A percentile compares a stretch with the other conserved stretches of the same genome.
These are phyloP conservation scores for Colletotrichum neosansevieriae DNA, from an alignment of 2,329 filamentous ascomycete genomes.

Conservation along the genomic window DNA sequence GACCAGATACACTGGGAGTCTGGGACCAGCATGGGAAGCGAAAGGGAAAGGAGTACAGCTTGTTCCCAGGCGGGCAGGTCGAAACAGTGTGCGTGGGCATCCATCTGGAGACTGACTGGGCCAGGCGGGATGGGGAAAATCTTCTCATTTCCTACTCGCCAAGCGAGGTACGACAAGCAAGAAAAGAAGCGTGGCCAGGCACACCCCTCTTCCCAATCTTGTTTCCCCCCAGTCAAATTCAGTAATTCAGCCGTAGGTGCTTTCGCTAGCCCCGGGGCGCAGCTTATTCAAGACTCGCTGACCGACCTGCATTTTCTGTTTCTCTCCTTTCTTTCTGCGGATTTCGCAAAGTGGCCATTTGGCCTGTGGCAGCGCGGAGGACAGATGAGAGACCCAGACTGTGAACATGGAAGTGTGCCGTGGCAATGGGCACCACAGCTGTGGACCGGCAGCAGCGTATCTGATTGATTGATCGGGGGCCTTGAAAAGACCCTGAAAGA, in stretches of 20 bases:
- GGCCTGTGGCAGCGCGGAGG: neutral
- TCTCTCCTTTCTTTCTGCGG: neutral
- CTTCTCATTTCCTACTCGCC: constrained; percentile 18
- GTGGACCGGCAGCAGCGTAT: constrained; percentile 16
- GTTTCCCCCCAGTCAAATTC: constrained; percentile 28
- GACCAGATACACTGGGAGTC: no score
- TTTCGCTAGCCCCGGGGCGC: constrained; percentile 32
- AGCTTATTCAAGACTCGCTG: neutral
- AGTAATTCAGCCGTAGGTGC: constrained; percentile 28
- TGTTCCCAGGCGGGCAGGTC: constrained; percentile 32
- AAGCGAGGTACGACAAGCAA: constrained; percentile 8
- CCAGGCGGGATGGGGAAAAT: constrained; percentile 5
- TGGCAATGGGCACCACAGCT: neutral
- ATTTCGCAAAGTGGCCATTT: neutral
- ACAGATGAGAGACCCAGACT: no score
- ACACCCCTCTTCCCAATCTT: constrained; percentile 24
- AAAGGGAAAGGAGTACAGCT: neutral
- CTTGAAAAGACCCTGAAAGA: constrained; percentile 37
- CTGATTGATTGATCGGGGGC: constrained; percentile 18
- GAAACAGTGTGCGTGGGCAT: constrained; percentile 29
- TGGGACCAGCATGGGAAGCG: no score
- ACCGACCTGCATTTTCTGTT: neutral
- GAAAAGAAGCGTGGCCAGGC: constrained; percentile 11
- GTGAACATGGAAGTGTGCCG: no score
- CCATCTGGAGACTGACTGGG: constrained; percentile 7